Conservation (phyloP, 2,329 filamentous ascomycete genomes). For the Dactylonectria estremocensis region DNA sequence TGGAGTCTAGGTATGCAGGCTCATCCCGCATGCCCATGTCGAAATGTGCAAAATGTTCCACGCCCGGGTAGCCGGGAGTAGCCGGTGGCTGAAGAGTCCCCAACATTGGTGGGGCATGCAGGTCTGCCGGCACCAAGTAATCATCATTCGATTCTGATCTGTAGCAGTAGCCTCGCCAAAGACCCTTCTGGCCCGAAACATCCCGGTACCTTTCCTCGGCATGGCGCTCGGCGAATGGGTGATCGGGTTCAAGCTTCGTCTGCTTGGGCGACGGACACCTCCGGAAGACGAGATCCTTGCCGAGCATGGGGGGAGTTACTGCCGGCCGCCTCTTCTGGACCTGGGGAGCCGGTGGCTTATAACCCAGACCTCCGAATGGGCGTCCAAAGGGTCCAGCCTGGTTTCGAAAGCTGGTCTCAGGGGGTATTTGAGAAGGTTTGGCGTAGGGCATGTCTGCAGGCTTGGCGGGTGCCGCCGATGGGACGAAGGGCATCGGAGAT, state of each 20-base stretch:
- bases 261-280: slow-evolving; percentile 86
- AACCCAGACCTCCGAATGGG: slow-evolving; percentile 60
- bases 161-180: slow-evolving; percentile 85
- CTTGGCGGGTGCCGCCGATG: slow-evolving; percentile 39
- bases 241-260: slow-evolving; percentile 86
- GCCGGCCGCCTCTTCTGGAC: slow-evolving; percentile 65
- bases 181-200: slow-evolving; percentile 71
- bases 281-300: slow-evolving; percentile 84
- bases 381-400: slow-evolving; percentile 58
- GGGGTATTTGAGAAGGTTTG: slow-evolving; percentile 54
- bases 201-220: slow-evolving; percentile 66
- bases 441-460: slow-evolving; percentile 42
- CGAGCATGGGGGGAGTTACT: slow-evolving; percentile 88
- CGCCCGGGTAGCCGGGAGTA: slow-evolving; percentile 57
- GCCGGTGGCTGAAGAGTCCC: slow-evolving; percentile 63
- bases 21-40: slow-evolving; percentile 54
- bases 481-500: slow-evolving; percentile 45
- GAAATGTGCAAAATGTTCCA: slow-evolving; percentile 25
- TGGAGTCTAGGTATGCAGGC: slow-evolving; percentile 50
- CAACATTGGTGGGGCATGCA: slow-evolving; percentile 65
- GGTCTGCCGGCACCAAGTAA: slow-evolving; percentile 59
- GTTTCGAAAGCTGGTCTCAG: slow-evolving; percentile 60
- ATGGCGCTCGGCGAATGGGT: slow-evolving; percentile 68
- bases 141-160: slow-evolving; percentile 54
- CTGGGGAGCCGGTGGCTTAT: slow-evolving; percentile 52